Evolutionary conservation across 345 rosid species (phyloP), one percentile per base, ranked within the genome.

Genomic region (Cardamine resedifolia): DNA sequence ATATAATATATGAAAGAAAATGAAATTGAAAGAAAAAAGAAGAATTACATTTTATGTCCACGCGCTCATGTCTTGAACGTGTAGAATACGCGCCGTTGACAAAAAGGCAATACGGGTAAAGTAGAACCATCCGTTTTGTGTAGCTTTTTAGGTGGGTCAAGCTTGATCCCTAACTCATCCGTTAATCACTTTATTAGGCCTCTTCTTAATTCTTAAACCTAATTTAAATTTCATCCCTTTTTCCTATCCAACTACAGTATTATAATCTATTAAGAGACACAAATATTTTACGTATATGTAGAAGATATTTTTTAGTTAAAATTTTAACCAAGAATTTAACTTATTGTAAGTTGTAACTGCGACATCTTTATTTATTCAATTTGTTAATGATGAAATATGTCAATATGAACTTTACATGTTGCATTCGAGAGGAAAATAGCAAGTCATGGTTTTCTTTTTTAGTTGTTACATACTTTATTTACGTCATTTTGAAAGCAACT

Each of bases 71-170:
- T 45, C 43, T 8, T 34, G 4, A 6, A 19, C 12, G 38, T 66
- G 3, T 48, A 10, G 1, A 47, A 66, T 20, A 74, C 56, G 73
- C 61, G 3, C 62, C 62, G 48, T 67, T 74, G 78, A 74, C 78
- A 66, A 74, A 66, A 66, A 58, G 49, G 59, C 14, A 3, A 44
- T 53, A 31, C 11, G 33, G 23, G 70, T 53, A 64, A 72, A 55
- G 57, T 18, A 27, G 34, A 74, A 66, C 72, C 78, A 74, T 74
- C 60, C 6, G 67, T 47, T 66, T 18, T 18, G 55, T 19, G 55
- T 36, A 21, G 27, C 61, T 50, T 43, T 43, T 53, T 57, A 27
- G 75, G 51, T 61, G 51, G 75, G 61, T 23, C 66, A 70, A 73
- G 65, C 30, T 64, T 64, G 28, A 64, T 56, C 51, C 64, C 50